Conservation (phyloP, 169 alveolate species). For the Cryptosporidium canis region DNA sequence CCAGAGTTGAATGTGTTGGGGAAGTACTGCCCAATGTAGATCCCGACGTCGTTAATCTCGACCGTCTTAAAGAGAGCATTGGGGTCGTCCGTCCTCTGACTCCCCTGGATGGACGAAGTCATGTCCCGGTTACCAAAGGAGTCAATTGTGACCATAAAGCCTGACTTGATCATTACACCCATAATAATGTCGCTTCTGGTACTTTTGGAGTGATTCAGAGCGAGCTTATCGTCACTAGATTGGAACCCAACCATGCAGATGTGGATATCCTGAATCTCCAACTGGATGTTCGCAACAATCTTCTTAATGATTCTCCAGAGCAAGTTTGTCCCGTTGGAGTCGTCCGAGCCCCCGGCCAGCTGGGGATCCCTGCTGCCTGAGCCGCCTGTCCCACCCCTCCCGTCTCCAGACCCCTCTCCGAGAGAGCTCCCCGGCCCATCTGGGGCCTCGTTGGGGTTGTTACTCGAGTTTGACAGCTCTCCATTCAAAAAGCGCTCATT, state of each 20-base stretch:
- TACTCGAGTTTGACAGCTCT: slow-evolving; percentile 22
- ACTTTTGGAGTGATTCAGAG: neutral
- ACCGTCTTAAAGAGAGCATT: slow-evolving; percentile 44
- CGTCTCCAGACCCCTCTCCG: neutral
- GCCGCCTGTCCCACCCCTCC: neutral
- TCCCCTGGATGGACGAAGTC: neutral
- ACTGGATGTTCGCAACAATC: slow-evolving; percentile 62
- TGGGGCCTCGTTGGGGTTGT: neutral
- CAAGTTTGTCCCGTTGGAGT: slow-evolving; percentile 35
- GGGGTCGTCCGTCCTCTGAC: slow-evolving; percentile 16
- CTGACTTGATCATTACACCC: slow-evolving; percentile 67
- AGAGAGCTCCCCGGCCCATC: neutral
- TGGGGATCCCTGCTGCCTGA: neutral
- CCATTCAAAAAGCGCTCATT: slow-evolving; percentile 55
- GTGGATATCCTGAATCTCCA: slow-evolving; percentile 63
- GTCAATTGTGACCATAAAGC: slow-evolving; percentile 38
- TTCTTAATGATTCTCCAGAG: slow-evolving; percentile 65
- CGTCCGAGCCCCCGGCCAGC: neutral
- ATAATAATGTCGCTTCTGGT: slow-evolving; percentile 54
- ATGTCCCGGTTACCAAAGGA: slow-evolving; percentile 27
- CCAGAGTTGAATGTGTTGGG: slow-evolving; percentile 16
- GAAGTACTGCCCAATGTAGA: slow-evolving; percentile 67
- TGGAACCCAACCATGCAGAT: slow-evolving; percentile 68
- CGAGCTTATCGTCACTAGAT: slow-evolving; percentile 12
- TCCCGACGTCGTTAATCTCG: slow-evolving; percentile 51